These are phyloP conservation scores for Ceratocystis destructans DNA, from an alignment of 2,329 filamentous ascomycete genomes.

Conservation along the genomic window DNA sequence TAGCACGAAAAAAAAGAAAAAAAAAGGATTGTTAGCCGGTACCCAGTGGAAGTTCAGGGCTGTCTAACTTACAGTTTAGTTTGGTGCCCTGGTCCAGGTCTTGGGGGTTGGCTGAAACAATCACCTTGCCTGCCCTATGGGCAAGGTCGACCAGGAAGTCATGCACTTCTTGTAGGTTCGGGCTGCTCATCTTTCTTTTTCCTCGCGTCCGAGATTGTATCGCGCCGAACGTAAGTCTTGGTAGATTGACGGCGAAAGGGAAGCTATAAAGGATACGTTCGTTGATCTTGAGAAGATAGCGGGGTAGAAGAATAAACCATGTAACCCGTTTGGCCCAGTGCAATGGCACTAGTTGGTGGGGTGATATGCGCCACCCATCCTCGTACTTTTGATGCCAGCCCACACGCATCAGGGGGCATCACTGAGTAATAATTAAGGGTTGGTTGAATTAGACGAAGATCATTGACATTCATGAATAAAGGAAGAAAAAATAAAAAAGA, in stretches of 20 bases:
- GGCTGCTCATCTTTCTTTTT: slow-evolving; percentile 33
- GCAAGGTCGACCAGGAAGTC: slow-evolving; percentile 47
- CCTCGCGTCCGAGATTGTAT: background rate
- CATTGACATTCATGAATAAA: slow-evolving; percentile 2
- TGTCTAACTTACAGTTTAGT: slow-evolving; percentile 42
- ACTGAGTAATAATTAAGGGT: background rate
- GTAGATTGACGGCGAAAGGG: no score
- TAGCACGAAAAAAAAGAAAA: slow-evolving; percentile 5
- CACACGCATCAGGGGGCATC: background rate
- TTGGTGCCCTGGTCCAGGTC: slow-evolving; percentile 46
- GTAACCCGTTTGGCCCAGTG: no score
- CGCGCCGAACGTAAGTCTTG: background rate
- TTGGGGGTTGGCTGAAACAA: slow-evolving; percentile 45
- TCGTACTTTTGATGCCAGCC: background rate
- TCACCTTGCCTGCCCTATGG: slow-evolving; percentile 51
- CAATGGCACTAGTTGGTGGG: no score
- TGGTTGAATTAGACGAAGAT: background rate
- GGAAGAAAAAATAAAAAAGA: no score
- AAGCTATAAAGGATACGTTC: background rate
- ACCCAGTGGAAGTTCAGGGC: background rate
- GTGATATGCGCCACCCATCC: no score
- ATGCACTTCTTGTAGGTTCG: slow-evolving; percentile 48
- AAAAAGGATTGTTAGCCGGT: slow-evolving; percentile 10
- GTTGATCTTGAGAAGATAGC: background rate
- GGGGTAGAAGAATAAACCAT: background rate